Conservation (phyloP, 225 moss, liverwort and hornwort genomes). For the Anthoceros angustus region DNA sequence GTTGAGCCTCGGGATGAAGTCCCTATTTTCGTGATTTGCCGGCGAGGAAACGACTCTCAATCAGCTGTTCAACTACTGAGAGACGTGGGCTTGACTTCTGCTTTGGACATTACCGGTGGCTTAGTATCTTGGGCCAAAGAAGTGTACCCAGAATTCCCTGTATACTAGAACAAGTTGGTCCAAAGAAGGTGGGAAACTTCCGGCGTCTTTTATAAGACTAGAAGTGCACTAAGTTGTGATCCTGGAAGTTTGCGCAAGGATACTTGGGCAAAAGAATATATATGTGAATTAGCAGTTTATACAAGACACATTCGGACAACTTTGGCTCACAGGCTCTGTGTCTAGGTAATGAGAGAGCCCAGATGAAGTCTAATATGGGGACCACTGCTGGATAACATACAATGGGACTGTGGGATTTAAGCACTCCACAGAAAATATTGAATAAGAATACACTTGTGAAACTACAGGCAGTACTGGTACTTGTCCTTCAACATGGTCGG, state of each 20-base stretch:
- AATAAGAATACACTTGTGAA: background rate
- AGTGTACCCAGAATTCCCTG: slow-evolving; percentile 49
- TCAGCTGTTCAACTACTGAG: slow-evolving; percentile 55
- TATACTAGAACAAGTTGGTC: no score
- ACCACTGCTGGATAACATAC: background rate
- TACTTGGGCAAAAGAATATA: no score
- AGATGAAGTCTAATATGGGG: no score
- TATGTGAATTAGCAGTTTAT: no score
- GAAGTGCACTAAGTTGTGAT: no score
- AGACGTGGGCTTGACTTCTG: slow-evolving; percentile 34
- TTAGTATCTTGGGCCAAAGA: slow-evolving; percentile 53
- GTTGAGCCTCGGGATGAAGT: slow-evolving; percentile 1
- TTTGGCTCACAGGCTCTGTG: no score
- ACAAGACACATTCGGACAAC: no score
- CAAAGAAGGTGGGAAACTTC: no score
- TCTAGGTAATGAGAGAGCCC: no score
- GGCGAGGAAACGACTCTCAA: slow-evolving; percentile 86
- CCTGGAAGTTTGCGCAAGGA: no score
- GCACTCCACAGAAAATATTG: background rate
- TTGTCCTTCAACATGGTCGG: background rate
- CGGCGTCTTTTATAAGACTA: no score
- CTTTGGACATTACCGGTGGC: slow-evolving; percentile 61
- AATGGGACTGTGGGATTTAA: background rate
- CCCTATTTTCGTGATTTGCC: slow-evolving; percentile 63
- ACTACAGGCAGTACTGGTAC: background rate